Percentiles rank a stretch among this genome's conserved stretches.
Evolutionary conservation across 768 basidiomycete species (phyloP).

Genomic region (Termitomyces sp.): DNA sequence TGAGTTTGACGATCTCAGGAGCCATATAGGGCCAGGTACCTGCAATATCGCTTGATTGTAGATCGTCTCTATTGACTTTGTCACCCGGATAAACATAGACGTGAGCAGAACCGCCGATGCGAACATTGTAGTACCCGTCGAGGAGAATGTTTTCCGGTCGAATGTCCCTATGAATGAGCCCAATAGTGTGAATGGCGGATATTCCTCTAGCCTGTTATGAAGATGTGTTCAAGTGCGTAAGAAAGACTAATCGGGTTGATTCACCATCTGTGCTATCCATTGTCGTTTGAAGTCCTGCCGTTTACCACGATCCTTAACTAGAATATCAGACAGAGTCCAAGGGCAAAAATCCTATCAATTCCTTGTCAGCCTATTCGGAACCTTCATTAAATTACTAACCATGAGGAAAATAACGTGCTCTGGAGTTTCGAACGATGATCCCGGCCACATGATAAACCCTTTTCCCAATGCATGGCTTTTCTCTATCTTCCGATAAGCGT

Average conservation of each 20-base stretch:
- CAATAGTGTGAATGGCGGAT: background rate
- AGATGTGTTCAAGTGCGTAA: background rate
- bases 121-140: background rate
- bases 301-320: background rate
- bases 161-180: conserved; percentile 1
- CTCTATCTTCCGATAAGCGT: background rate
- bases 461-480: background rate
- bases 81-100: background rate
- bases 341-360: background rate
- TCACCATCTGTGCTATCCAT: conserved; percentile 1
- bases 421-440: background rate
- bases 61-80: background rate
- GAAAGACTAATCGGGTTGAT: background rate
- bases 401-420: background rate
- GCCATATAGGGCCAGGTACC: conserved; percentile 6
- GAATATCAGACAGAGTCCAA: background rate
- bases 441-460: background rate
- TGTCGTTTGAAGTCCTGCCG: background rate
- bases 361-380: background rate
- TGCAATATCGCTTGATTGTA: background rate
- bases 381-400: background rate
- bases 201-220: background rate
- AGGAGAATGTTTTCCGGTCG: conserved; percentile 2
- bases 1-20: background rate
- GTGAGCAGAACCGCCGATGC: background rate